A percentile compares a stretch with the other conserved stretches of the same genome.
phyloP scores from a whole-genome alignment of 1,284 basidiomycete species.

The Baeospora myosura region DNA sequence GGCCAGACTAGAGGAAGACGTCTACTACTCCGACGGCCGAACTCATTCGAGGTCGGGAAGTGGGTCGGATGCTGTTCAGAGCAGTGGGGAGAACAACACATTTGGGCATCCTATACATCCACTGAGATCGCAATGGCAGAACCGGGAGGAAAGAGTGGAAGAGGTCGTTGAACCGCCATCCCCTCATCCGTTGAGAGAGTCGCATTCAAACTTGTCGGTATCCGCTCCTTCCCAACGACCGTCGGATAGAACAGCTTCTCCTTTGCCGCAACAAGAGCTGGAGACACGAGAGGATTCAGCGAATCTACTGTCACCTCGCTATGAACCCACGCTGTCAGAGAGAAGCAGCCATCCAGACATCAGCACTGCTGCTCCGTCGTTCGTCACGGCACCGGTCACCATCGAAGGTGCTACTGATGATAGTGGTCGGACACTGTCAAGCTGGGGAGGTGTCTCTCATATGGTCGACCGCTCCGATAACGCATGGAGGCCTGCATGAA shows the following conservation, averaged over 20 bases:
- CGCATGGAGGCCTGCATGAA: conserved; percentile 26
- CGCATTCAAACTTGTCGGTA: background rate
- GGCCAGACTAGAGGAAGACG: conserved; percentile 50
- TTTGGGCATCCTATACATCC: conserved; percentile 49
- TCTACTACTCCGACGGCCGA: conserved; percentile 29
- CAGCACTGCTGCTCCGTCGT: conserved; percentile 60
- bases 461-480: conserved; percentile 31
- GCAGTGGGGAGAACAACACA: conserved; percentile 60
- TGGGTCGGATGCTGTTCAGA: conserved; percentile 39
- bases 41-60: conserved; percentile 46
- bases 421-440: conserved; percentile 24
- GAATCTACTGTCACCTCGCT: conserved; percentile 9
- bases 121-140: conserved; percentile 26
- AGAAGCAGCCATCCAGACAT: conserved; percentile 46
- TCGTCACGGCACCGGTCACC: conserved; percentile 56
- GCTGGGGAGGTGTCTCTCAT: conserved; percentile 32
- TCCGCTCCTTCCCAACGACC: background rate
- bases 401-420: conserved; percentile 40
- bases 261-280: conserved; percentile 1
- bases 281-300: conserved; percentile 4
- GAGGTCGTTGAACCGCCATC: conserved; percentile 10
- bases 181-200: background rate
- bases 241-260: conserved; percentile 2
- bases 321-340: conserved; percentile 12
- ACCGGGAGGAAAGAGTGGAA: conserved; percentile 18